A percentile compares a stretch with the other conserved stretches of the same genome.
Conservation (phyloP, 2,329 filamentous ascomycete species). For the Herpotrichia juniperi region DNA sequence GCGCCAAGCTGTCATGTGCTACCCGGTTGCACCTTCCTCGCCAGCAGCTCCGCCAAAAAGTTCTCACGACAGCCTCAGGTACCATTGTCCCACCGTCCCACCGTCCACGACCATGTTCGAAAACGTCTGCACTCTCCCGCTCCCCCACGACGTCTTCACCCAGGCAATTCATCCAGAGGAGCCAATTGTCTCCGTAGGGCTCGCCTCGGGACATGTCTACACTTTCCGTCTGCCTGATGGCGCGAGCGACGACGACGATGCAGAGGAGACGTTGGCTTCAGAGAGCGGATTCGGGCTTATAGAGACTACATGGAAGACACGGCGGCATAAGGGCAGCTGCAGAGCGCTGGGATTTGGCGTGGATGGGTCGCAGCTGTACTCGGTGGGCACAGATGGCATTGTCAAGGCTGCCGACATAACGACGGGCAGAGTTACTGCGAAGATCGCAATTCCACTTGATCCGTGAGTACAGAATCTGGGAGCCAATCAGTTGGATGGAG, state of each 20-base stretch:
- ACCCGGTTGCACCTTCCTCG: not conserved
- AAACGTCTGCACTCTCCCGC: constrained; percentile 86
- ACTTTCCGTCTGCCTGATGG: constrained; percentile 75
- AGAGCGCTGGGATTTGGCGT: constrained; percentile 77
- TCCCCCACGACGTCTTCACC: constrained; percentile 84
- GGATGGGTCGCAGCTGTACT: constrained; percentile 73
- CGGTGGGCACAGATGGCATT: constrained; percentile 66
- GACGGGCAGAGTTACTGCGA: constrained; percentile 74
- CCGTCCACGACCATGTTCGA: constrained; percentile 72
- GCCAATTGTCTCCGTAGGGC: constrained; percentile 83
- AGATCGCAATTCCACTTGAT: constrained; percentile 74
- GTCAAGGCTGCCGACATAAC: constrained; percentile 65
- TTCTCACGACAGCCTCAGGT: constrained; percentile 2
- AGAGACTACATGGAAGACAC: constrained; percentile 83
- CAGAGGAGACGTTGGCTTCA: constrained; percentile 57
- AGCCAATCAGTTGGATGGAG: not conserved
- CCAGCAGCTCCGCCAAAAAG: constrained; percentile 34
- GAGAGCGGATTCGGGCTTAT: constrained; percentile 75
- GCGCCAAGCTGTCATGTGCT: constrained; percentile 4
- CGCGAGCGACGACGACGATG: constrained; percentile 54
- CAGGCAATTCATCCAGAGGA: constrained; percentile 85
- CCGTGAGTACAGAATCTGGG: constrained; percentile 28
- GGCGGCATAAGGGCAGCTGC: constrained; percentile 93
- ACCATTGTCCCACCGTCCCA: not conserved
- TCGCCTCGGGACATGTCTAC: constrained; percentile 84